Conservation (phyloP, 139 green algal species). For the Closterium sp. region DNA sequence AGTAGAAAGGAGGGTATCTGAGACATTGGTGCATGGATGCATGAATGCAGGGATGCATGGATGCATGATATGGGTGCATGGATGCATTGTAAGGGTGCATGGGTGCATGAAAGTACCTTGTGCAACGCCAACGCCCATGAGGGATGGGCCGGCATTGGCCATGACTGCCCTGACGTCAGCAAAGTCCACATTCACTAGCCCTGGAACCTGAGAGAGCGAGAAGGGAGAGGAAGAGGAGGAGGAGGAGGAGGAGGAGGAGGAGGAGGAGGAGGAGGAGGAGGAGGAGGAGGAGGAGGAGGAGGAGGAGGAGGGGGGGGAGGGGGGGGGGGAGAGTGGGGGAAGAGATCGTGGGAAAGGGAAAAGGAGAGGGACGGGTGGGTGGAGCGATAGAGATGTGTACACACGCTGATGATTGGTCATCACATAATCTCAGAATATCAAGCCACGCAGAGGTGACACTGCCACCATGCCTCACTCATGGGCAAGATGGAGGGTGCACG, state of each 20-base stretch:
- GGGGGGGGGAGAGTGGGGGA: background rate
- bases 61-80: too few species aligned
- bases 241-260: background rate
- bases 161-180: conserved; percentile 96
- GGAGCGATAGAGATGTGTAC: background rate
- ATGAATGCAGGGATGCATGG: too few species aligned
- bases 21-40: background rate
- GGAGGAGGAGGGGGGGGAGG: background rate
- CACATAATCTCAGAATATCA: too few species aligned
- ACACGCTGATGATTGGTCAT: background rate
- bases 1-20: background rate
- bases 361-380: background rate
- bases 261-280: background rate
- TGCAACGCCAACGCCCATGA: conserved; percentile 74
- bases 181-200: conserved; percentile 99
- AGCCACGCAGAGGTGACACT: background rate
- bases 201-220: conserved; percentile 63
- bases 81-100: background rate
- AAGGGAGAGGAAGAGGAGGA: background rate
- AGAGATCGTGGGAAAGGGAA: background rate
- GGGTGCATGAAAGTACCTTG: background rate
- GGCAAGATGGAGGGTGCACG: too few species aligned
- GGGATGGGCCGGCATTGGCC: conserved; percentile 88
- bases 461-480: background rate
- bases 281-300: background rate